A percentile compares a stretch with the other conserved stretches of the same genome.
Evolutionary conservation across 2,329 filamentous ascomycete species (phyloP).

Genomic region (Fusarium burgessii): DNA sequence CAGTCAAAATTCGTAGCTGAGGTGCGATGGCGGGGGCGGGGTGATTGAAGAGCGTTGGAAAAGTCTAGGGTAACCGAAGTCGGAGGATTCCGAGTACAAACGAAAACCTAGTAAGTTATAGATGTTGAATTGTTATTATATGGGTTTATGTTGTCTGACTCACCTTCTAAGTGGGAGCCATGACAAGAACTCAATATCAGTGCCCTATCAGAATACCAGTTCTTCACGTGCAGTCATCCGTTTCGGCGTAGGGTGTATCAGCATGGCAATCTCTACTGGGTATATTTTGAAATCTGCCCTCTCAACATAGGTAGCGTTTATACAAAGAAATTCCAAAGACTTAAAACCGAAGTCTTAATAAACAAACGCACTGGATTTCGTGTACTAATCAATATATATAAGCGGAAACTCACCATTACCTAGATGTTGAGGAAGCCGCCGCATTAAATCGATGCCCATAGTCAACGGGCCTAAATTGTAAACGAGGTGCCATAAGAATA

Average conservation of each 20-base stretch:
- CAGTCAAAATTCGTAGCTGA: conserved; percentile 41
- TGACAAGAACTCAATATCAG: not conserved
- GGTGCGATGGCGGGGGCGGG: conserved; percentile 43
- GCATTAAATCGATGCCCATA: not conserved
- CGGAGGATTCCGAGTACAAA: not conserved
- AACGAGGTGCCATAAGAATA: not conserved
- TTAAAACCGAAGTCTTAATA: not conserved
- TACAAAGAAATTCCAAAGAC: not conserved
- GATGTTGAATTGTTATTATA: not conserved
- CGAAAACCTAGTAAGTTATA: not conserved
- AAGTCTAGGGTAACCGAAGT: conserved; percentile 32
- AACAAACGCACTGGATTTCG: not conserved
- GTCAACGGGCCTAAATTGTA: not conserved
- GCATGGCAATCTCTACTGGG: not conserved
- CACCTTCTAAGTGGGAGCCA: not conserved
- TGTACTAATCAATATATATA: not conserved
- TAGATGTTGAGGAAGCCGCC: not conserved
- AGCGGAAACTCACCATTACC: not conserved
- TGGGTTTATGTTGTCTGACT: not conserved
- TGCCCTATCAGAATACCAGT: not conserved
- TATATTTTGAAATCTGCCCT: not conserved
- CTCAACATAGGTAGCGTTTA: too few relatives aligned
- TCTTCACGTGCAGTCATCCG: not conserved
- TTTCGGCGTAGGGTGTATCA: not conserved
- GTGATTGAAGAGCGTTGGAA: conserved; percentile 15